Conservation (phyloP, 805 yeast genomes). For the Monosporozyma aquatica region DNA sequence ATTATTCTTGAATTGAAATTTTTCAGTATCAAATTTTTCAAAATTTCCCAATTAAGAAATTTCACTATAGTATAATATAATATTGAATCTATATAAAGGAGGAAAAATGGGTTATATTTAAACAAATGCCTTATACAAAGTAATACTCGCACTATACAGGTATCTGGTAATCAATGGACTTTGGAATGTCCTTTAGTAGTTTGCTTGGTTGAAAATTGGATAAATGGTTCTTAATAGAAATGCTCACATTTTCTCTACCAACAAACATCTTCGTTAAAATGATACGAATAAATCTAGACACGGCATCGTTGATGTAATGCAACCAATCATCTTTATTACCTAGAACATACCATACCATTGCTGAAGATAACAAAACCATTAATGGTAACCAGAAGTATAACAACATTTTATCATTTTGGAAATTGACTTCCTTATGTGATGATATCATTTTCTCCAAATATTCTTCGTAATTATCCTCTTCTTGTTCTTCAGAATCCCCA, state of each 20-base stretch:
- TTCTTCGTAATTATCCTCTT: background rate
- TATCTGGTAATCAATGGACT: background rate
- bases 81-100: too few species aligned
- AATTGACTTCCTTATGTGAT: conserved; percentile 30
- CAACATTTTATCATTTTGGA: conserved; percentile 70
- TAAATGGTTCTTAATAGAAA: conserved; percentile 31
- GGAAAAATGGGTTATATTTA: too few species aligned
- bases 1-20: background rate
- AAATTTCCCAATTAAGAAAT: too few species aligned
- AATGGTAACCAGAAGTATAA: conserved; percentile 90
- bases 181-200: conserved; percentile 7
- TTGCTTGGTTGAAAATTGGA: conserved; percentile 22
- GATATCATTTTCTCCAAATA: conserved; percentile 5
- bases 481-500: conserved; percentile 19
- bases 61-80: background rate
- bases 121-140: too few species aligned
- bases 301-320: conserved; percentile 22
- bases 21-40: background rate
- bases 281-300: conserved; percentile 35
- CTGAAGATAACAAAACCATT: conserved; percentile 44
- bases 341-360: conserved; percentile 33
- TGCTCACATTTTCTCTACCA: conserved; percentile 43
- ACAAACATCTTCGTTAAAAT: conserved; percentile 41
- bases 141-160: background rate
- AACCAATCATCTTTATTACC: conserved; percentile 31